Evolutionary conservation across 2,329 filamentous ascomycete species (phyloP), one percentile per base, ranked within the genome.

Genomic region (Aureobasidium sp.): DNA sequence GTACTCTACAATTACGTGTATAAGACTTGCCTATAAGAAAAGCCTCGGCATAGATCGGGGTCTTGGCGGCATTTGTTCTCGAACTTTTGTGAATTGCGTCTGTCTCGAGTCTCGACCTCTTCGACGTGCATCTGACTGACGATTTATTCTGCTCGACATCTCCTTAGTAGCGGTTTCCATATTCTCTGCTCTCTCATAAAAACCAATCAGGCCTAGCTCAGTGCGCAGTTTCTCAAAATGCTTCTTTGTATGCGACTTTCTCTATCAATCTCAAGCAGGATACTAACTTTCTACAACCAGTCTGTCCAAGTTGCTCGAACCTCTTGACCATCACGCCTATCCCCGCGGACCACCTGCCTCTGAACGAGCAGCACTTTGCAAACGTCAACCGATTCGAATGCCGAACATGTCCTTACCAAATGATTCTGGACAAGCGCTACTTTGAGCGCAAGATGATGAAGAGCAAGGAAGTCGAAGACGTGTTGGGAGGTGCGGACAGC

Each of bases 321-420:
- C 86, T 91, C 75, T 85, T 94, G 71, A 90, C 88, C 70, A 87
- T 93, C 70, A 86, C 85, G 55, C 69, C 71, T 64, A 71, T 77
- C 6, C 75, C 77, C 8, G 67, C 72, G 39, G 72, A 70, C 34
- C 68, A 74, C 57, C 66, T 67, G 39, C 68, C 69, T 36, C 74
- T 76, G 56, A 76, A 77, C 44, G 74, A 74, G 63, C 67, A 73
- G 22, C 69, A 72, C 62, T 68, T 67, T 56, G 70, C 69, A 5
- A 77, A 76, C 64, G 74, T 77, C 49, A 97, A 97, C 79, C 88
- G 91, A 63, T 91, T 97, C 76, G 91, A 96, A 77, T 99, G 94
- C 79, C 89, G 91, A 63, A 96, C 91, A 63, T 99, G 94, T 70
- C 93, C 94, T 4, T 99, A 96, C 79, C 87, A 95, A 74, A 91